Conservation (phyloP, 345 rosid genomes). For the Lepidium africanum region DNA sequence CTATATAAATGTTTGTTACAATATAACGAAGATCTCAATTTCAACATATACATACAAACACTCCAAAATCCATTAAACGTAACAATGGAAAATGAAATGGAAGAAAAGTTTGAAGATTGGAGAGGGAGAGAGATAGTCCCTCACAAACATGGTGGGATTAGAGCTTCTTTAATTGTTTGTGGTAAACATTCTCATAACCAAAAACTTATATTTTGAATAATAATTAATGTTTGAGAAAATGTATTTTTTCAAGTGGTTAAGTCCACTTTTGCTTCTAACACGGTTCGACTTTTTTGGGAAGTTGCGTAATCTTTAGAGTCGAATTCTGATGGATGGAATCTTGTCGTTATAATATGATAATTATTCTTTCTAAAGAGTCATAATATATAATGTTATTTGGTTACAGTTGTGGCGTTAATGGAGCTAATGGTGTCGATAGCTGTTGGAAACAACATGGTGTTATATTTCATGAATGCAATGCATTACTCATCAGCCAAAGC, state of each 20-base stretch:
- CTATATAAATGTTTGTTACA: background rate
- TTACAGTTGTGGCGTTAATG: conserved; percentile 40
- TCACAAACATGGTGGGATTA: conserved; percentile 35
- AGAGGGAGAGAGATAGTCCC: conserved; percentile 27
- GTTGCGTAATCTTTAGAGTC: too few relatives aligned
- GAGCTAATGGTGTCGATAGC: conserved; percentile 50
- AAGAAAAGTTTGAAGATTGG: conserved; percentile 32
- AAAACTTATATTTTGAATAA: background rate
- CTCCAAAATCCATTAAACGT: background rate
- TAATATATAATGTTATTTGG: background rate
- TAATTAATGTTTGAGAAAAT: too few relatives aligned
- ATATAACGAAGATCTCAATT: background rate
- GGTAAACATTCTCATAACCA: conserved; percentile 19
- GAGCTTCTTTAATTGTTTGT: conserved; percentile 34
- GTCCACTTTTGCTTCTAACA: too few relatives aligned
- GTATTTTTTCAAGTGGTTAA: too few relatives aligned
- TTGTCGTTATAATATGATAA: too few relatives aligned
- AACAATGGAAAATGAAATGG: conserved; percentile 2
- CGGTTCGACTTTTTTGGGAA: too few relatives aligned
- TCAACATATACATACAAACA: background rate
- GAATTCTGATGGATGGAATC: too few relatives aligned
- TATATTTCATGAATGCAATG: conserved; percentile 39
- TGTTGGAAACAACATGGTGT: conserved; percentile 37
- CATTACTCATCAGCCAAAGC: conserved; percentile 41
- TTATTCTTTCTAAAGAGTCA: background rate